Base-by-base conservation (phyloP, 2,329 filamentous ascomycete genomes). In the Epichloe amarillans region DNA sequence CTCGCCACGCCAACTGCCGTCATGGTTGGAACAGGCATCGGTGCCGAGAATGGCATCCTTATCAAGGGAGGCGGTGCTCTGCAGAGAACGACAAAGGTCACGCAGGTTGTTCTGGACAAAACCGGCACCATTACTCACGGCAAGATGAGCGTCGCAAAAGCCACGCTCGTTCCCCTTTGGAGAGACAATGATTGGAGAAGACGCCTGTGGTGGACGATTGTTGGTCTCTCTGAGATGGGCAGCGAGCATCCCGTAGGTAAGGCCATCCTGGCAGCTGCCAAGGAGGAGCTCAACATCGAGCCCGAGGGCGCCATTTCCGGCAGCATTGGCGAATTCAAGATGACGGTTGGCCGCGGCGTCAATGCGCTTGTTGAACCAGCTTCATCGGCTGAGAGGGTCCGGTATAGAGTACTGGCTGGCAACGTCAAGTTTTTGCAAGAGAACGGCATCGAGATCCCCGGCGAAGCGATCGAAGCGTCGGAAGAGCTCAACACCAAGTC, bases 21-120 rank as follows among this genome's bases (percentile, higher is more conserved):
- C 64, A 97, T 98, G 93, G 93, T 98, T 33, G 93, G 93, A 42
- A 97, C 93, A n/a, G 93, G 93, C 53, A 83, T 96, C 35, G 93
- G 93, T 47, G 93, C 93, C 2, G 87, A 96, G 67, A 85, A 95
- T 59, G 93, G 93, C 23, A 98, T 98, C 58, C 74, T 98, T n/a
- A 89, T 97, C 65, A 98, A 98, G 69, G 91, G 93, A 50, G 93
- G 93, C 51, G 90, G 88, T 40, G 89, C 90, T 33, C 73, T 98
- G 3, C 91, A 98, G 70, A 88, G 81, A 4, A 86, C 89, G 0
- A 97, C 89, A 8, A 91, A 88, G 66, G 79, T 97, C 57, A 94
- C 84, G 2, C 86, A 95, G 58, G 79, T 97, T 19, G 86, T 97
- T 15, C 79, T 97, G 21, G 91, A 97, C 72, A 97, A 97, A 76